These are phyloP conservation scores for Russula earlei DNA, from an alignment of 768 basidiomycete species.

Conservation along the genomic window DNA sequence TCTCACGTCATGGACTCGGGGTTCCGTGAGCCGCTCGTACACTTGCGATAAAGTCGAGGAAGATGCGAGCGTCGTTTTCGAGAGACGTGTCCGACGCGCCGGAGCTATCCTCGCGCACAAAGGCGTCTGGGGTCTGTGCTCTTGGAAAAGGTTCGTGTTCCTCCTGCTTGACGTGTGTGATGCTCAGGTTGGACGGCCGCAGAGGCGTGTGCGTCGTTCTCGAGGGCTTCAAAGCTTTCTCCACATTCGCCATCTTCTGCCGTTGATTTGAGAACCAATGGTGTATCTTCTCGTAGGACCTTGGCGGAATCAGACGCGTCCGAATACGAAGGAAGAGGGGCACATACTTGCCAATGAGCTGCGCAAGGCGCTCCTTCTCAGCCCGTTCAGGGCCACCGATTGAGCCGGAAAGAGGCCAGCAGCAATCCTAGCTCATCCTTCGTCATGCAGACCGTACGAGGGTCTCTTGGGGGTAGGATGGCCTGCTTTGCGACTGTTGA, in stretches of 20 bases:
- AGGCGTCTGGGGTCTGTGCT: neutral
- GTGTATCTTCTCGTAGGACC: conserved; percentile 12
- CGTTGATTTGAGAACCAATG: conserved; percentile 18
- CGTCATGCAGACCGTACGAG: conserved; percentile 15
- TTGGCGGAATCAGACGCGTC: neutral
- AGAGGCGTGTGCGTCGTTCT: neutral
- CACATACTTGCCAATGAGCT: conserved; percentile 13
- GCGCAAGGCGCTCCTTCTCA: conserved; percentile 14
- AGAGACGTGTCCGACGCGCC: conserved; percentile 9
- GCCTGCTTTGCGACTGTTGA: neutral
- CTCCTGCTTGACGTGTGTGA: neutral
- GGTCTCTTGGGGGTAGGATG: conserved; percentile 4
- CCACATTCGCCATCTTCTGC: conserved; percentile 12
- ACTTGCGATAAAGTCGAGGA: conserved; percentile 12
- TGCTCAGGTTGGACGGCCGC: neutral
- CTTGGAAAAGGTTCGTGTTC: neutral
- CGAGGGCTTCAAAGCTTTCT: neutral
- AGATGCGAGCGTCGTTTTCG: conserved; percentile 12
- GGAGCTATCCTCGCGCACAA: neutral
- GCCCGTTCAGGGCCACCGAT: conserved; percentile 14
- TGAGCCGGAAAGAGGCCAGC: conserved; percentile 6
- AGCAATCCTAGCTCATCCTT: conserved; percentile 4
- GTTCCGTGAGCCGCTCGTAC: neutral
- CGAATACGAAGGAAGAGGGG: neutral
- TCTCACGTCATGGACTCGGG: neutral